Conservation (phyloP, 768 basidiomycete genomes). For the Lentinus tigrinus region DNA sequence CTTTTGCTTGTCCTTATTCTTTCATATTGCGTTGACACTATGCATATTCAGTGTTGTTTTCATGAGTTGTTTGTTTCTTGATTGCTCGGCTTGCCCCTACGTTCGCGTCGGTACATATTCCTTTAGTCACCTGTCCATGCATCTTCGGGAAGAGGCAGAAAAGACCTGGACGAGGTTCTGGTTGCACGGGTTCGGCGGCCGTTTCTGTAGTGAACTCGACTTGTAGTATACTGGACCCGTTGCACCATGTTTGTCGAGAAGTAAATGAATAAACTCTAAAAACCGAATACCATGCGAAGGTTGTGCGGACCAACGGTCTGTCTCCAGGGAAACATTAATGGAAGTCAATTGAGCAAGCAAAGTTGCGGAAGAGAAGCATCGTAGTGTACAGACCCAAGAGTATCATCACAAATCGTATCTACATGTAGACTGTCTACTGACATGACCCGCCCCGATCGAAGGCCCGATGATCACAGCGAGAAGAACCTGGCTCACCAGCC, state of each 20-base stretch:
- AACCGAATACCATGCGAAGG: no score
- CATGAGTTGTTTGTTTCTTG: not conserved
- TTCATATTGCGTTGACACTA: not conserved
- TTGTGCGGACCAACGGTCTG: not conserved
- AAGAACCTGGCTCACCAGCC: constrained; percentile 65
- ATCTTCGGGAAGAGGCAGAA: no score
- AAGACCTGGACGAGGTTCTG: not conserved
- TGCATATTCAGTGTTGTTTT: not conserved
- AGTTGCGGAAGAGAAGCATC: no score
- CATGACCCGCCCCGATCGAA: constrained; percentile 50
- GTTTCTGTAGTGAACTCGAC: not conserved
- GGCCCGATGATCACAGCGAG: constrained; percentile 74
- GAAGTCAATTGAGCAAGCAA: not conserved
- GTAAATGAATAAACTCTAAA: not conserved
- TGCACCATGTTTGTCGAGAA: not conserved
- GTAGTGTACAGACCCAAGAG: not conserved
- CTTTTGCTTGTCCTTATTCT: not conserved
- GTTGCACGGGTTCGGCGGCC: not conserved
- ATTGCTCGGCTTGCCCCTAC: not conserved
- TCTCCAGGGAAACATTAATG: not conserved
- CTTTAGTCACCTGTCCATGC: not conserved
- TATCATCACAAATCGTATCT: constrained; percentile 32
- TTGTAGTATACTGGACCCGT: not conserved
- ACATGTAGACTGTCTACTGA: constrained; percentile 50
- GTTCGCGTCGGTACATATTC: not conserved